Percentiles rank a stretch among this genome's conserved stretches.
Conservation (phyloP, 2,329 filamentous ascomycete species). For the Aspergillus pseudoglaucus region DNA sequence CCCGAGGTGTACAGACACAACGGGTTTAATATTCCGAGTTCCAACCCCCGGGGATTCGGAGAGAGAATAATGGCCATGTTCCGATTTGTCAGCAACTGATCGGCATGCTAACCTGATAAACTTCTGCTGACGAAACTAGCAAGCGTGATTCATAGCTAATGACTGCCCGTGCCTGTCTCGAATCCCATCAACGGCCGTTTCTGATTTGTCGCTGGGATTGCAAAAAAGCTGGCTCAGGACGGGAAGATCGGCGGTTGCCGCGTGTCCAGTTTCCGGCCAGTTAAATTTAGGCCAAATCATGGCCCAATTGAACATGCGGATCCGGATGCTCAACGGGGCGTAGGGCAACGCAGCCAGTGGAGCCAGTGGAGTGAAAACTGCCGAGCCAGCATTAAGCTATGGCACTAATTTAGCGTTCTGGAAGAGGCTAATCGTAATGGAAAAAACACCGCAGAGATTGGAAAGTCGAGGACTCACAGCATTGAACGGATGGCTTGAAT, state of each 20-base stretch:
- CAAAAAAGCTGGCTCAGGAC: background rate
- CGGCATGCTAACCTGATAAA: background rate
- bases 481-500: no score
- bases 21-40: no score
- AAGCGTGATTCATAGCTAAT: background rate
- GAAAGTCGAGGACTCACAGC: no score
- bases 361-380: background rate
- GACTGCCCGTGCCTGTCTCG: background rate
- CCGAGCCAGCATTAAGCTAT: background rate
- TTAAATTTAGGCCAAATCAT: background rate
- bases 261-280: background rate
- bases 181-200: background rate
- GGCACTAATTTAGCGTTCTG: background rate
- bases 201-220: background rate
- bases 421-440: background rate
- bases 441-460: no score
- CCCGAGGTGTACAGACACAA: no score
- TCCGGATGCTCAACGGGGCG: background rate
- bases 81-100: background rate
- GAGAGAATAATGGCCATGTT: background rate
- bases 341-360: background rate
- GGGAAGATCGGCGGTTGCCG: background rate
- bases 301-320: background rate
- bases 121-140: background rate
- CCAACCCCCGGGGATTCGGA: no score